Conservation (phyloP, 305 asterid genomes). For the Nicotiana rustica region DNA sequence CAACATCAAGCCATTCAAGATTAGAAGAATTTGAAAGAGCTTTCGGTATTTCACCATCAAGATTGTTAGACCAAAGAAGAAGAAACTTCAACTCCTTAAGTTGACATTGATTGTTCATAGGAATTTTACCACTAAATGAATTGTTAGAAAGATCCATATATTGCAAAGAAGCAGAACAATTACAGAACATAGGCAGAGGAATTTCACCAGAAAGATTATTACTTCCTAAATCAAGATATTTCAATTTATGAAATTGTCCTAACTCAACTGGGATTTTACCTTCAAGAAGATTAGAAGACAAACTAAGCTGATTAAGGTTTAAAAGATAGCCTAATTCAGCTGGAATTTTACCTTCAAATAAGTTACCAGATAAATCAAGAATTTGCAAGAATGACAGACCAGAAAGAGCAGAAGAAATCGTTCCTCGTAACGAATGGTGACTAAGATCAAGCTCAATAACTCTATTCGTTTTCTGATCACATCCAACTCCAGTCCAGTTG, state of each 20-base stretch:
- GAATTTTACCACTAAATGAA: slow-evolving; percentile 69
- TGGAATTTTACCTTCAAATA: slow-evolving; percentile 65
- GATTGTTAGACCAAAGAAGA: slow-evolving; percentile 79
- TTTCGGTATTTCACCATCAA: slow-evolving; percentile 65
- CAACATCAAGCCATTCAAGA: slow-evolving; percentile 84
- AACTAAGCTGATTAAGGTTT: slow-evolving; percentile 66
- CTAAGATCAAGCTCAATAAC: slow-evolving; percentile 72
- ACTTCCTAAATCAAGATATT: slow-evolving; percentile 76
- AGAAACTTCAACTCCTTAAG: slow-evolving; percentile 62
- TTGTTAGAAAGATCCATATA: slow-evolving; percentile 86
- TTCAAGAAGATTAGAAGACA: slow-evolving; percentile 67
- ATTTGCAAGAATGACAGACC: slow-evolving; percentile 54
- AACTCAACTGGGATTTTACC: slow-evolving; percentile 64
- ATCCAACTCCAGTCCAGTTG: slow-evolving; percentile 72
- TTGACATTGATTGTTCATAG: slow-evolving; percentile 54
- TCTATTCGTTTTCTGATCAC: slow-evolving; percentile 48
- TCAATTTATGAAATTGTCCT: slow-evolving; percentile 53
- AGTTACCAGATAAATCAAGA: slow-evolving; percentile 79
- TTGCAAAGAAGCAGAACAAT: slow-evolving; percentile 59
- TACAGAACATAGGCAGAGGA: slow-evolving; percentile 67
- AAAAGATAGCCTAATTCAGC: slow-evolving; percentile 57
- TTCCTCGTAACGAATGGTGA: slow-evolving; percentile 62
- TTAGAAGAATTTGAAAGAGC: slow-evolving; percentile 69
- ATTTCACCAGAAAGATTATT: slow-evolving; percentile 68
- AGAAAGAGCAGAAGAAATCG: slow-evolving; percentile 64